Conservation (phyloP, 176 grass and related monocot species). For the Ensete glaucum region DNA sequence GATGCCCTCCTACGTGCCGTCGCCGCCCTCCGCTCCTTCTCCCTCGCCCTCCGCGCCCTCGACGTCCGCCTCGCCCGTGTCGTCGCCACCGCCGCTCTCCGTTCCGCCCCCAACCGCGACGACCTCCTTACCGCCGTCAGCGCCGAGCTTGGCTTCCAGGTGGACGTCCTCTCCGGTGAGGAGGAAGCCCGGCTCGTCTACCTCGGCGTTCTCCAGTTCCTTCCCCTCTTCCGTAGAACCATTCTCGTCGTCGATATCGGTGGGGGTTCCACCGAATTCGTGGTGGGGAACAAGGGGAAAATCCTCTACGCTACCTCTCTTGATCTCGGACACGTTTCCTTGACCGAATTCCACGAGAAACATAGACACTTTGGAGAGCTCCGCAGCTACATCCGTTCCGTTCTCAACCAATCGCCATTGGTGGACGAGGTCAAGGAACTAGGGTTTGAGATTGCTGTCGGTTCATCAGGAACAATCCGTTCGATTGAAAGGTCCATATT, state of each 20-base stretch:
- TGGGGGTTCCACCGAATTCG: conserved; percentile 19
- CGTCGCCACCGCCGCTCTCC: conserved; percentile 7
- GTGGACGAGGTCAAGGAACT: neutral
- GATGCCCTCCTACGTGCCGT: neutral
- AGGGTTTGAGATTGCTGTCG: conserved; percentile 1
- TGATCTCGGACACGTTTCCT: conserved; percentile 2
- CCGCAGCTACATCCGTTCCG: conserved; percentile 1
- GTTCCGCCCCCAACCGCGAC: conserved; percentile 9
- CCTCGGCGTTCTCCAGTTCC: conserved; percentile 11
- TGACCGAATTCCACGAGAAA: conserved; percentile 2
- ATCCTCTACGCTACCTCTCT: conserved; percentile 4
- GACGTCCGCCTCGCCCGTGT: neutral
- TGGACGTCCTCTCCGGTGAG: conserved; percentile 9
- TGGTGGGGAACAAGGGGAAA: neutral
- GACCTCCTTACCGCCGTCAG: neutral
- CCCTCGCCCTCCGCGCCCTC: neutral
- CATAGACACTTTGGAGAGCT: neutral
- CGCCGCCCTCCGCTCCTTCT: conserved; percentile 5
- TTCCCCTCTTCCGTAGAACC: conserved; percentile 1
- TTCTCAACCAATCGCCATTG: conserved; percentile 2
- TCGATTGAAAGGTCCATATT: conserved; percentile 2
- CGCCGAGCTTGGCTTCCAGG: neutral
- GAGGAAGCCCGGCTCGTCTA: conserved; percentile 10
- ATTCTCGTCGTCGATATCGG: conserved; percentile 6
- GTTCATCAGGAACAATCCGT: conserved; percentile 10